phyloP scores from a whole-genome alignment of 495 filamentous ascomycete species.

The Ramalina intermedia region DNA sequence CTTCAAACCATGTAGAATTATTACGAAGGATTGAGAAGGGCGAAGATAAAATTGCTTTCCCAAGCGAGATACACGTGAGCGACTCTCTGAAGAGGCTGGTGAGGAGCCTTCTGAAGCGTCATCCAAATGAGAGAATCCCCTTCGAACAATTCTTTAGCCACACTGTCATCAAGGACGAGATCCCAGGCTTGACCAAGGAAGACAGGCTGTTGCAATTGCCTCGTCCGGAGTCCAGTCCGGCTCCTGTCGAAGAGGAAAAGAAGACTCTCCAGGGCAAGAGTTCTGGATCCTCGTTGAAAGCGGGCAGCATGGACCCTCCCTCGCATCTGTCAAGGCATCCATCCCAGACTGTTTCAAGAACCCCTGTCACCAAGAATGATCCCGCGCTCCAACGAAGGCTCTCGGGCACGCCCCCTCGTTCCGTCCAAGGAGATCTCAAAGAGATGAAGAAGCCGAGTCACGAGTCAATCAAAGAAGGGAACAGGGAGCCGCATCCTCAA shows the following conservation, averaged over 20 bases:
- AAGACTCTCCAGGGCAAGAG: background rate
- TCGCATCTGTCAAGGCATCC: constrained; percentile 8
- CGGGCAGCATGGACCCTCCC: background rate
- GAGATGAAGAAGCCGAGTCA: constrained; percentile 26
- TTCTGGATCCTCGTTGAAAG: background rate
- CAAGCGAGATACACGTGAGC: constrained; percentile 55
- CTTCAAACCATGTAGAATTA: constrained; percentile 85
- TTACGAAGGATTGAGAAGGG: constrained; percentile 78
- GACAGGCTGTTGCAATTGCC: constrained; percentile 39
- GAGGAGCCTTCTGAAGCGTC: constrained; percentile 65
- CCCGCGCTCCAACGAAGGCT: constrained; percentile 17
- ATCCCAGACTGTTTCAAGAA: constrained; percentile 3
- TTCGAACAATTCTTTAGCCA: constrained; percentile 73
- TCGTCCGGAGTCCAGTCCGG: constrained; percentile 6
- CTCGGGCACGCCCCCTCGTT: constrained; percentile 25
- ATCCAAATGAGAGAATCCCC: constrained; percentile 66
- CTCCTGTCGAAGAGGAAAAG: constrained; percentile 10
- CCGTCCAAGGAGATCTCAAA: constrained; percentile 24
- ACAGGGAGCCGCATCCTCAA: constrained; percentile 15
- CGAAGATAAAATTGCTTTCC: constrained; percentile 72
- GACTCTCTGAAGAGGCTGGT: constrained; percentile 71
- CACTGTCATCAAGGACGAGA: constrained; percentile 57
- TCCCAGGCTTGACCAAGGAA: constrained; percentile 70
- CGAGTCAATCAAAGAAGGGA: constrained; percentile 13
- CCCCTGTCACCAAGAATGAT: constrained; percentile 14